Percentiles rank a stretch among this genome's conserved stretches.
phyloP scores from a whole-genome alignment of 1,139 yeast species.

The Nakaseomyces bracarensis region DNA sequence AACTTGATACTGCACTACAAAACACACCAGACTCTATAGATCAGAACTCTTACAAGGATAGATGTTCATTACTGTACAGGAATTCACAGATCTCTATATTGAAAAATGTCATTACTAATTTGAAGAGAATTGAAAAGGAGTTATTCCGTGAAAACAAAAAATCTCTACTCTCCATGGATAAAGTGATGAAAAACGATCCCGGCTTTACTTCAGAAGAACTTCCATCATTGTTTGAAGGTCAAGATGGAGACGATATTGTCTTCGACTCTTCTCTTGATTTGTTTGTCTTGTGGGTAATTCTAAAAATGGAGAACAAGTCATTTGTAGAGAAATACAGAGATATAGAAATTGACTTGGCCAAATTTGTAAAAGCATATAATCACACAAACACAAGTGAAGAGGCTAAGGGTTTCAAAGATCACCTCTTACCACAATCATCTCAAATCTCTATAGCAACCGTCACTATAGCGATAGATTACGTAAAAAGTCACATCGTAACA shows the following conservation, averaged over 20 bases:
- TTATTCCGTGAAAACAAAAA: constrained; percentile 17
- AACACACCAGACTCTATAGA: not conserved
- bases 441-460: not conserved
- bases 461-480: not conserved
- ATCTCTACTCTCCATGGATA: constrained; percentile 20
- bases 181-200: constrained; percentile 23
- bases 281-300: constrained; percentile 22
- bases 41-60: constrained; percentile 12
- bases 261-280: constrained; percentile 21
- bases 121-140: constrained; percentile 23
- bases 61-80: constrained; percentile 22
- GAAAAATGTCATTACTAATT: constrained; percentile 15
- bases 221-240: constrained; percentile 12
- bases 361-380: not conserved
- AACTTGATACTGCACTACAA: constrained; percentile 10
- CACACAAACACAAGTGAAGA: constrained; percentile 7
- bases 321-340: constrained; percentile 14
- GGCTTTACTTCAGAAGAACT: constrained; percentile 18
- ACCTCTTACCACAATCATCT: not conserved
- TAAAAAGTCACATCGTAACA: constrained; percentile 1
- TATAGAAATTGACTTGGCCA: not conserved
- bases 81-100: constrained; percentile 20
- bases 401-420: constrained; percentile 8
- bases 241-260: constrained; percentile 14
- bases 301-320: constrained; percentile 15